Base-by-base conservation (phyloP, 257 asterid species). In the Penstemon barbatus region DNA sequence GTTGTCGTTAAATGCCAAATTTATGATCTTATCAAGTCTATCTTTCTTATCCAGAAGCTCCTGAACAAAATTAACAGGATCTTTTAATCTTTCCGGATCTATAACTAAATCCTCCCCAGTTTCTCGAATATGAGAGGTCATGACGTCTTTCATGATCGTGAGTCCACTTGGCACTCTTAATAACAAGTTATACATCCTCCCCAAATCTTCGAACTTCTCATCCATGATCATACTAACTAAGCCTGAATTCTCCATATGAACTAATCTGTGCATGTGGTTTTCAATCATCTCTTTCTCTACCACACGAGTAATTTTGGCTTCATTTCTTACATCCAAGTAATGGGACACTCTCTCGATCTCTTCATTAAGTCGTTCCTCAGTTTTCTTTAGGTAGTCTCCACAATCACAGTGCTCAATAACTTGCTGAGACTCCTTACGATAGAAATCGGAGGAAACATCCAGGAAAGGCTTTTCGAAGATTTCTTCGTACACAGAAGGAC, bases 81-180 rank as follows among this genome's bases (percentile, higher is more conserved):
- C 88, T 83, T 92, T 91, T 65, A 85, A 80, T 71, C 87, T 91
- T 80, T 91, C 96, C 33, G 96, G 96, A 81, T 91, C 98, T 3
- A 94, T 84, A 58, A 91, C 98, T 51, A 91, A 94, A 75, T 83
- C 90, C 70, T 87, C 87, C 59, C 98, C 18, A 15, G 18, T 15
- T 15, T 15, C 18, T 15, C 18, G 18, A 15, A 15, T 15, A 15
- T 15, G 18, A 54, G 96, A 79, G 37, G 97, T 84, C 97, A 92
- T 85, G 45, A 84, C 94, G 69, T 86, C 96, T 71, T 88, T 75
- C 54, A 89, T 83, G n/a, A 86, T 81, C 40, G 82, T 72, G 58
- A 87, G 90, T 51, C 97, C 18, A 15, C 18, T 15, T 15, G 18
- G 18, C 18, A 15, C 18, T 15, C 18, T 15, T 0, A 0, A 15